These are phyloP conservation scores for Lenwebbia sp. DNA, from an alignment of 345 rosid species.

Conservation along the genomic window DNA sequence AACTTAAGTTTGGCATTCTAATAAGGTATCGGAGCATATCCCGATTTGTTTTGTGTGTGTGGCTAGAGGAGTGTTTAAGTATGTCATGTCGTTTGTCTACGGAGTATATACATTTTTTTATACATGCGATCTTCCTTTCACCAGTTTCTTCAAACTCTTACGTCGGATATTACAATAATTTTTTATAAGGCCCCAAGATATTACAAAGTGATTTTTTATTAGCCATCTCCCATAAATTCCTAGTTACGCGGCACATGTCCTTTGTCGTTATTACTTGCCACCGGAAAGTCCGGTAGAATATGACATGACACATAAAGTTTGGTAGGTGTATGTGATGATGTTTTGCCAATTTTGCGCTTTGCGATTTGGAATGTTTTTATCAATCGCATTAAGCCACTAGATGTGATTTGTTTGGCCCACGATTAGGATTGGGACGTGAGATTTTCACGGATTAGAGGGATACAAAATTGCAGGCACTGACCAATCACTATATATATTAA, in stretches of 20 bases:
- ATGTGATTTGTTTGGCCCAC: background rate
- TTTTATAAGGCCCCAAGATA: background rate
- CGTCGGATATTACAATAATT: background rate
- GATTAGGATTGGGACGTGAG: background rate
- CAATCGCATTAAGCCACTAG: background rate
- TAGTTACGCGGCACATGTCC: background rate
- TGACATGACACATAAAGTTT: background rate
- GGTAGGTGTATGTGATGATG: background rate
- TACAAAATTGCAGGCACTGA: background rate
- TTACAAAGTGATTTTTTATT: background rate
- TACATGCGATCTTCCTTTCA: background rate
- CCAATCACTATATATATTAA: background rate
- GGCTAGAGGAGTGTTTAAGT: background rate
- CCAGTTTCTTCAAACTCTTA: background rate
- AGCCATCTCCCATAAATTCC: background rate
- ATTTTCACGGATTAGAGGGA: background rate
- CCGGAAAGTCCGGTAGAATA: background rate
- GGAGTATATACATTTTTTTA: background rate
- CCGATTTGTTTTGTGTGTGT: background rate
- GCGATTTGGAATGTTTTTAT: background rate
- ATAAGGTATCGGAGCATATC: background rate
- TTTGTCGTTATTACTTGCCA: background rate
- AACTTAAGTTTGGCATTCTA: background rate
- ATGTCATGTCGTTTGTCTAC: background rate
- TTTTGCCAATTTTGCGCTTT: background rate